Conservation (phyloP, 768 basidiomycete species). For the Hygrophoropsis aurantiaca region DNA sequence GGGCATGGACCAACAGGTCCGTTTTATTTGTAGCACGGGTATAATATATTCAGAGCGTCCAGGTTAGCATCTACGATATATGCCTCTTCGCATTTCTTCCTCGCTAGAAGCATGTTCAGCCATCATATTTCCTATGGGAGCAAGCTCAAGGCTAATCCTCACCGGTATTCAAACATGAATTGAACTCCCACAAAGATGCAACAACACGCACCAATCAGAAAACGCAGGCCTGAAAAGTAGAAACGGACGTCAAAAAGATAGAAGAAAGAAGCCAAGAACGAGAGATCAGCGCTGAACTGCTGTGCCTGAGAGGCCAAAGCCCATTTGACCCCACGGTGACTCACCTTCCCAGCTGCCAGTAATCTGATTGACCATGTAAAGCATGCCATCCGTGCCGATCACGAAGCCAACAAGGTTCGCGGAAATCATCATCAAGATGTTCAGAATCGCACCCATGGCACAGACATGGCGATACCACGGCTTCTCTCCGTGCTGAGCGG, state of each 20-base stretch:
- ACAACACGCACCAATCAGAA: slow-evolving; percentile 56
- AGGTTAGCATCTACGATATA: slow-evolving; percentile 50
- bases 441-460: slow-evolving; percentile 79
- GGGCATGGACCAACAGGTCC: too few relatives aligned
- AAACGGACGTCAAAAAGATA: background rate
- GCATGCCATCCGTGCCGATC: slow-evolving; percentile 78
- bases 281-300: too few relatives aligned
- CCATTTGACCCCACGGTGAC: background rate
- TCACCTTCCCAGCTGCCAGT: slow-evolving; percentile 67
- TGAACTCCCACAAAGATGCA: slow-evolving; percentile 83
- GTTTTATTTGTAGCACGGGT: too few relatives aligned
- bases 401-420: slow-evolving; percentile 97
- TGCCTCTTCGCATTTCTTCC: slow-evolving; percentile 68
- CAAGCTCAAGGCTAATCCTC: slow-evolving; percentile 30
- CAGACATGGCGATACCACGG: slow-evolving; percentile 87
- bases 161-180: slow-evolving; percentile 97
- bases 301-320: too few relatives aligned
- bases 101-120: slow-evolving; percentile 45
- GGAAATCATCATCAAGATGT: slow-evolving; percentile 84
- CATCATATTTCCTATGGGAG: background rate
- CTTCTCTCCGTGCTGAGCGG: slow-evolving; percentile 57
- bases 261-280: slow-evolving; percentile 3
- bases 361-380: slow-evolving; percentile 63
- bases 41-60: too few relatives aligned
- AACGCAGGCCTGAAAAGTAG: slow-evolving; percentile 53